Evolutionary conservation across 345 rosid species (phyloP), one percentile per base, ranked within the genome.

Genomic region (Eucalyptus tenuipes): DNA sequence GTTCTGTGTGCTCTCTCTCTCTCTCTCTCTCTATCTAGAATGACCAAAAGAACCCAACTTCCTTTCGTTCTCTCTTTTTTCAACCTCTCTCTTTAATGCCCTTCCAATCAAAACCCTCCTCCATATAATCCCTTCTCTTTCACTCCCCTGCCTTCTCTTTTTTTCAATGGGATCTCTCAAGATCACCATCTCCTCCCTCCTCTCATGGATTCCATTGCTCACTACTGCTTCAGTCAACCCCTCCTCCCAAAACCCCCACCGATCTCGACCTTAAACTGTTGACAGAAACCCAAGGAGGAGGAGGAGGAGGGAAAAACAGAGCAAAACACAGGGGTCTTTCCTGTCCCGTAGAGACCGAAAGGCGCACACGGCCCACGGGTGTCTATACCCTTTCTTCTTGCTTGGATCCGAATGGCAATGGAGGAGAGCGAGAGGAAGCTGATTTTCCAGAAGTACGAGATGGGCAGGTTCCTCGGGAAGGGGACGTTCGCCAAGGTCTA

Each of bases 401-500:
- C 84, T 75, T 75, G 84, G 84, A 75, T 75, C 27, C 29, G 13
- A 75, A 75, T 24, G 84, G 47, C 84, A 17, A 33, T 68, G 84
- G 85, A 59, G 89, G 52, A 89, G 49, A 93, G 91, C 88, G 87
- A 89, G 11, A 91, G 90, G 48, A 89, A 84, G 20, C 47, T 91
- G 40, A 40, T 97, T 57, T 94, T 96, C 48, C 95, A 94, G 71
- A 95, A 93, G 89, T 95, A 97, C 90, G 93, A 91, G 89, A 90
- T 95, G 91, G 99, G 97, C 49, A 89, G 91, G 88, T 40, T 97
- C 7, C 86, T 96, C 27, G 99, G 99, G 2, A 94, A 95, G 55
- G 99, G 99, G 3, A 93, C 96, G 82, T 96, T 97, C 90, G 99
- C 99, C 10, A 96, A 97, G 85, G 99, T 97, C 1, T 95, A 94